These are phyloP conservation scores for Torulaspora franciscae DNA, from an alignment of 805 yeast species.

Conservation along the genomic window DNA sequence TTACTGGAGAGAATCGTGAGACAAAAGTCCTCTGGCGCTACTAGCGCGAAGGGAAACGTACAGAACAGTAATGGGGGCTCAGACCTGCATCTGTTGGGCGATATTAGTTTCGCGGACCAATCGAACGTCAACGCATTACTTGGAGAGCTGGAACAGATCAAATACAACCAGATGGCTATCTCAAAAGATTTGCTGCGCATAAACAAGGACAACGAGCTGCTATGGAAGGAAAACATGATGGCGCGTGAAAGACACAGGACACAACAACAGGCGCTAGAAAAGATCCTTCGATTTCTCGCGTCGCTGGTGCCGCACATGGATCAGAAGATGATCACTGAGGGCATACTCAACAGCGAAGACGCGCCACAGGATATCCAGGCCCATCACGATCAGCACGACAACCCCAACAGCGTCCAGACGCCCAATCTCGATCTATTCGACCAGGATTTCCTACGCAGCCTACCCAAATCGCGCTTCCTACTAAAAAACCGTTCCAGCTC, in stretches of 20 bases:
- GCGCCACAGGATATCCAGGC: slow-evolving; percentile 1
- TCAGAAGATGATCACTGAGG: slow-evolving; percentile 30
- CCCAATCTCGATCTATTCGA: neutral
- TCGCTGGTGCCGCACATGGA: slow-evolving; percentile 44
- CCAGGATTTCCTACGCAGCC: slow-evolving; percentile 4
- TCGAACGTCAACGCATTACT: slow-evolving; percentile 38
- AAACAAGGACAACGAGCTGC: slow-evolving; percentile 76
- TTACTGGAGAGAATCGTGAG: slow-evolving; percentile 80
- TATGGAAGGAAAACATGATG: slow-evolving; percentile 85
- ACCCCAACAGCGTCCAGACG: slow-evolving; percentile 1
- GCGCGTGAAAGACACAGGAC: slow-evolving; percentile 80
- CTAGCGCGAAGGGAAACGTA: slow-evolving; percentile 8
- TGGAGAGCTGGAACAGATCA: slow-evolving; percentile 69
- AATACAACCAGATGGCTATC: slow-evolving; percentile 71
- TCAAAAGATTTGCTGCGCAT: slow-evolving; percentile 81
- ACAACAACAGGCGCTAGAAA: slow-evolving; percentile 84
- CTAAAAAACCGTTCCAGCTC: slow-evolving; percentile 27
- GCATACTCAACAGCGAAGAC: slow-evolving; percentile 13
- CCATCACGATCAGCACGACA: neutral
- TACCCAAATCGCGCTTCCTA: slow-evolving; percentile 14
- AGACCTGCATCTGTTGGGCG: slow-evolving; percentile 16
- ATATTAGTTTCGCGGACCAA: slow-evolving; percentile 11
- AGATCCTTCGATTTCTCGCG: slow-evolving; percentile 81
- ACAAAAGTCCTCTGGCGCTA: slow-evolving; percentile 41
- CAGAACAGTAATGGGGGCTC: slow-evolving; percentile 8